Conservation (phyloP, 306 rosid genomes). For the Ormosia emarginata region DNA sequence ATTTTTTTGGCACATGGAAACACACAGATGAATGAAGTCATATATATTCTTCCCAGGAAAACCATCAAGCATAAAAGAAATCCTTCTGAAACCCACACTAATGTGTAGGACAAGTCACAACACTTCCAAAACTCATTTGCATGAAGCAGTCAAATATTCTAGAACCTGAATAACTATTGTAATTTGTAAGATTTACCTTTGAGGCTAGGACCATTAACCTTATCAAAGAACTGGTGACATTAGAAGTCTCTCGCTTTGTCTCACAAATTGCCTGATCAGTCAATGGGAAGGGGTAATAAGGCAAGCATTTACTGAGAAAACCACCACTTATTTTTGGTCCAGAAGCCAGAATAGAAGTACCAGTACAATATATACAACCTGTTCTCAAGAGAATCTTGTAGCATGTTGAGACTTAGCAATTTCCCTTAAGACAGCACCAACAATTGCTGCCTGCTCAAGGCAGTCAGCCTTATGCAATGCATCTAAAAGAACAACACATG, state of each 20-base stretch:
- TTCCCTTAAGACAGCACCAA: slow-evolving; percentile 83
- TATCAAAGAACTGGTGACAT: slow-evolving; percentile 18
- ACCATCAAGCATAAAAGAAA: not conserved
- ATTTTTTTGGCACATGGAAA: not conserved
- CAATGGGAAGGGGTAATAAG: not conserved
- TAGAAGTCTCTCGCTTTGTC: not conserved
- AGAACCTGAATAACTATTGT: slow-evolving; percentile 4
- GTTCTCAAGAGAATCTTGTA: slow-evolving; percentile 55
- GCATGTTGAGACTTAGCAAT: slow-evolving; percentile 91
- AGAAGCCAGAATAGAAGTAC: slow-evolving; percentile 9
- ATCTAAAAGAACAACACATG: slow-evolving; percentile 83
- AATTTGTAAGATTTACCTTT: slow-evolving; percentile 24
- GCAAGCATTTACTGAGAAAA: not conserved
- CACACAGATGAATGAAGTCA: not conserved
- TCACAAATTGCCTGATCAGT: not conserved
- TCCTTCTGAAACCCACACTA: not conserved
- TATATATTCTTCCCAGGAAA: not conserved
- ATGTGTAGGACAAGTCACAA: not conserved
- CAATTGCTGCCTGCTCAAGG: slow-evolving; percentile 91
- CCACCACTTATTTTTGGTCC: not conserved
- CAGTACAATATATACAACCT: not conserved
- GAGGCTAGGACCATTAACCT: slow-evolving; percentile 16
- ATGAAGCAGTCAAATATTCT: not conserved
- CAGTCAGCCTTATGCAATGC: slow-evolving; percentile 87
- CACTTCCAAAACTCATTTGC: not conserved